Conservation (phyloP, 2,329 filamentous ascomycete species). For the Sclerotinia borealis region DNA sequence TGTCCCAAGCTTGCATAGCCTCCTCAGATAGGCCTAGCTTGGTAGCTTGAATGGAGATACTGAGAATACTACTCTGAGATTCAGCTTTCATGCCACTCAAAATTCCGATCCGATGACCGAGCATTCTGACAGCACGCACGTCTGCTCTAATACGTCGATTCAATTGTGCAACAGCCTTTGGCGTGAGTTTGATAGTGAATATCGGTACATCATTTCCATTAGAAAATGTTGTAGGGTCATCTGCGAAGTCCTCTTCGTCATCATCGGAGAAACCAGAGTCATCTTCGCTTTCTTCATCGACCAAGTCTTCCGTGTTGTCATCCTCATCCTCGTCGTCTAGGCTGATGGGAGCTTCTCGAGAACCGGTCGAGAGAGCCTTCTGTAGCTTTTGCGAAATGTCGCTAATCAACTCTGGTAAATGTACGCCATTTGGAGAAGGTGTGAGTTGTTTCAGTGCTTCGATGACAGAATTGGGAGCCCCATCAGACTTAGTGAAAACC, state of each 20-base stretch:
- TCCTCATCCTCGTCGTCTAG: conserved; percentile 32
- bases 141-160: conserved; percentile 49
- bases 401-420: conserved; percentile 24
- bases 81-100: conserved; percentile 42
- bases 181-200: conserved; percentile 11
- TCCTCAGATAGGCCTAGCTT: conserved; percentile 70
- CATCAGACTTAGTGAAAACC: conserved; percentile 46
- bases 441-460: conserved; percentile 29
- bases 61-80: conserved; percentile 46
- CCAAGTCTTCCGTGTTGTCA: conserved; percentile 22
- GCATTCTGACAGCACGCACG: conserved; percentile 51
- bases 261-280: conserved; percentile 13
- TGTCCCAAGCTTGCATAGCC: conserved; percentile 69
- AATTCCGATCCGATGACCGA: conserved; percentile 66
- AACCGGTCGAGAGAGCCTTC: conserved; percentile 19
- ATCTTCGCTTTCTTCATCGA: conserved; percentile 22
- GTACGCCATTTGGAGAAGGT: conserved; percentile 20
- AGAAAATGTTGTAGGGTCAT: conserved; percentile 11
- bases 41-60: conserved; percentile 61
- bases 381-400: conserved; percentile 24
- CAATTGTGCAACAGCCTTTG: conserved; percentile 15
- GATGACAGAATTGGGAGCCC: conserved; percentile 38
- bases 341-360: conserved; percentile 22
- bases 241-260: conserved; percentile 28
- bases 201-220: neutral